Evolutionary conservation across 2,329 filamentous ascomycete species (phyloP).

Genomic region (Biscogniauxia mediterranea): DNA sequence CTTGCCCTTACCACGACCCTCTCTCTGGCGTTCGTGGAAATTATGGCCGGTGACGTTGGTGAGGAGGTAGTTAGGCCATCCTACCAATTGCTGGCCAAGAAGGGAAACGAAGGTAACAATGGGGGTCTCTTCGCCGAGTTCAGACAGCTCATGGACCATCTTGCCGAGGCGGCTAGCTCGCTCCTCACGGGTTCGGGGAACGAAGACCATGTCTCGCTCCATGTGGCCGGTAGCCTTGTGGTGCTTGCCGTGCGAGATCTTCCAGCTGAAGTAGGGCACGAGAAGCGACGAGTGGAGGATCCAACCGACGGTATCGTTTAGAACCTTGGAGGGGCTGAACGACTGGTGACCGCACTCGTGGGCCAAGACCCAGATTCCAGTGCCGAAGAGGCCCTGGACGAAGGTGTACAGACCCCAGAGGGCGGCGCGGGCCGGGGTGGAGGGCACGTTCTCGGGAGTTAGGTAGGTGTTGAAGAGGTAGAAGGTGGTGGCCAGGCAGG

Average conservation of each 20-base stretch:
- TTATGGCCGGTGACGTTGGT: slow-evolving; percentile 96
- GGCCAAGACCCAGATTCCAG: slow-evolving; percentile 92
- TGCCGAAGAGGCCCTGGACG: slow-evolving; percentile 88
- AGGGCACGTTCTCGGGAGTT: slow-evolving; percentile 80
- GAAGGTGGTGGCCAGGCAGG: slow-evolving; percentile 73
- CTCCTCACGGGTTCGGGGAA: slow-evolving; percentile 85
- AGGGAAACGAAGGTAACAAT: slow-evolving; percentile 74
- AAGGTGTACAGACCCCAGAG: slow-evolving; percentile 69
- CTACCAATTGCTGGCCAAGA: slow-evolving; percentile 80
- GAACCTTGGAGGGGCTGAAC: slow-evolving; percentile 85
- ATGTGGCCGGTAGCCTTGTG: slow-evolving; percentile 98
- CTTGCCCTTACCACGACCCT: slow-evolving; percentile 94
- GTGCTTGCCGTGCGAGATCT: slow-evolving; percentile 98
- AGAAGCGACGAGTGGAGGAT: slow-evolving; percentile 83
- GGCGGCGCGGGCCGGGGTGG: slow-evolving; percentile 60
- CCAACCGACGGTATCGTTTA: slow-evolving; percentile 94
- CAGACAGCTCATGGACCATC: slow-evolving; percentile 75
- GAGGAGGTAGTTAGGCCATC: slow-evolving; percentile 90
- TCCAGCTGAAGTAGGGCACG: slow-evolving; percentile 99
- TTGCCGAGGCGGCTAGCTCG: slow-evolving; percentile 74
- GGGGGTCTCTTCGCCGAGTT: slow-evolving; percentile 93
- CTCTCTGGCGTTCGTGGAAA: slow-evolving; percentile 83
- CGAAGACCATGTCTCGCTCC: slow-evolving; percentile 98
- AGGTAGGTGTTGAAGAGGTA: slow-evolving; percentile 86
- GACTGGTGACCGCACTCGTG: slow-evolving; percentile 98